Evolutionary conservation across 164 flowering plant species (phyloP).

Genomic region (Vitis rotundifolia): DNA sequence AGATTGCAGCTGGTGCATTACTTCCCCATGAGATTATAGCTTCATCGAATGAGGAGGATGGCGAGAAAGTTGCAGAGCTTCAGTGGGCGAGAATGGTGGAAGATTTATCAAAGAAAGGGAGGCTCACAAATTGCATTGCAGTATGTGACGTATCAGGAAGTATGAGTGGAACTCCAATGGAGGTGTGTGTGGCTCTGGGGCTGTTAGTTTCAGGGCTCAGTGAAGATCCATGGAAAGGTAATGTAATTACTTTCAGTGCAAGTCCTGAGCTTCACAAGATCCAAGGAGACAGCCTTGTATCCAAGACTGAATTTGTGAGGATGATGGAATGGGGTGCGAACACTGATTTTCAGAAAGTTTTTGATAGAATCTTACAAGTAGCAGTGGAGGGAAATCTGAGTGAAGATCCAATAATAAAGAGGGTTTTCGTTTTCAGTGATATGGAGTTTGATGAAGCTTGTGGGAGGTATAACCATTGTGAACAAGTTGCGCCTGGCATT

Average conservation of each 20-base stretch:
- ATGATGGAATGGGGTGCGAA: constrained; percentile 46
- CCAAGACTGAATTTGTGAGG: constrained; percentile 35
- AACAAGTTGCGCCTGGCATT: no score
- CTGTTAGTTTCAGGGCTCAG: constrained; percentile 51
- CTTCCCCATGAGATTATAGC: constrained; percentile 53
- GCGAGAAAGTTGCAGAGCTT: constrained; percentile 31
- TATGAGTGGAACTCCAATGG: constrained; percentile 52
- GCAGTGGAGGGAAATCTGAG: constrained; percentile 41
- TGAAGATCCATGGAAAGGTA: constrained; percentile 57
- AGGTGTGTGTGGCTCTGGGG: constrained; percentile 40
- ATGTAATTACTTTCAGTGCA: constrained; percentile 49
- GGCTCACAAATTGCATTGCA: constrained; percentile 43
- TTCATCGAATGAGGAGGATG: constrained; percentile 16
- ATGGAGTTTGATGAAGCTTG: constrained; percentile 42
- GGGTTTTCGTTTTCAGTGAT: constrained; percentile 39
- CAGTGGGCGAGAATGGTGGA: constrained; percentile 35
- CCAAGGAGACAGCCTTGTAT: constrained; percentile 26
- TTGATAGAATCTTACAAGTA: constrained; percentile 40
- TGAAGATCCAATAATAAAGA: constrained; percentile 40
- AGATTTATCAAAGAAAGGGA: constrained; percentile 43
- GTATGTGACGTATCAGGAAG: constrained; percentile 52
- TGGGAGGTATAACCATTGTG: neutral
- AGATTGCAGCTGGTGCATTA: constrained; percentile 56
- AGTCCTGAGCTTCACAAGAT: constrained; percentile 42
- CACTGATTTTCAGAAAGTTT: constrained; percentile 54